These are phyloP conservation scores for Calonectria pauciramosa DNA, from an alignment of 2,329 filamentous ascomycete species.

Conservation along the genomic window DNA sequence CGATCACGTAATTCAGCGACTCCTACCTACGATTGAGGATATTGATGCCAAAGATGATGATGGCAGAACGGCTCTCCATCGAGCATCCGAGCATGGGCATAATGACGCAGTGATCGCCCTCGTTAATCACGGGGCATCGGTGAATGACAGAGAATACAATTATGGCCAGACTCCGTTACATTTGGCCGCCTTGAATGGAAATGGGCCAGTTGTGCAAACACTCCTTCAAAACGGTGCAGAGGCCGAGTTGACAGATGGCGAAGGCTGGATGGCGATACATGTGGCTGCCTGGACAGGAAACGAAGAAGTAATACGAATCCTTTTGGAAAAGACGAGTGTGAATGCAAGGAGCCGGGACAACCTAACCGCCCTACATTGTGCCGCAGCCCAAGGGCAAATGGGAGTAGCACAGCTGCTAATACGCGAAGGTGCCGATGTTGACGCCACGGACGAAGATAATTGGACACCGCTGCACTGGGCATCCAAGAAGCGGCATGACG, in stretches of 20 bases:
- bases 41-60: background rate
- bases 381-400: background rate
- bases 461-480: background rate
- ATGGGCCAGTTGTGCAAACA: background rate
- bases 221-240: background rate
- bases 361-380: background rate
- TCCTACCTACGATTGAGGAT: background rate
- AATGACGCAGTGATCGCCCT: background rate
- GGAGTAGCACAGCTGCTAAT: background rate
- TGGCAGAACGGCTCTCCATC: background rate
- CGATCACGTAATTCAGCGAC: background rate
- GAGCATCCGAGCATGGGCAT: background rate
- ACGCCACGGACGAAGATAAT: background rate
- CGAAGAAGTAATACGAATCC: background rate
- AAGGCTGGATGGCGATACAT: background rate
- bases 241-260: background rate
- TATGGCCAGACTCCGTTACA: background rate
- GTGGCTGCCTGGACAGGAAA: background rate
- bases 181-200: background rate
- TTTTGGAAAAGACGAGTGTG: background rate
- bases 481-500: background rate
- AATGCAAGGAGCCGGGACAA: background rate
- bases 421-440: background rate
- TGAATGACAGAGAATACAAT: background rate
- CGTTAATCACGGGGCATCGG: background rate